Conservation (phyloP, 106 monocot genomes). For the Allium cepa region DNA sequence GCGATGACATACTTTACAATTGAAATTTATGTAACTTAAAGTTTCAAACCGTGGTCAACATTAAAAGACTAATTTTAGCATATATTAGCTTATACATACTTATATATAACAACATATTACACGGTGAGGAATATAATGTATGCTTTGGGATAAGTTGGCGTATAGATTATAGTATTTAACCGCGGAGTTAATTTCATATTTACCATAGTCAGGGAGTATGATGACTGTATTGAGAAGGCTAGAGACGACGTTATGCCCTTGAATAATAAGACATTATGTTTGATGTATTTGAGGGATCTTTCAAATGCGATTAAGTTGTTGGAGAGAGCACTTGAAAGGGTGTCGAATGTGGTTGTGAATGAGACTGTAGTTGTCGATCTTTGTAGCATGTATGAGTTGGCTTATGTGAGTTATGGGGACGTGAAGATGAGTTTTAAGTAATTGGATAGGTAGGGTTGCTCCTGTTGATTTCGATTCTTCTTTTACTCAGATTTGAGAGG, state of each 20-base stretch:
- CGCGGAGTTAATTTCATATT: too few species aligned
- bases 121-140: too few species aligned
- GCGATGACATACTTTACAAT: too few species aligned
- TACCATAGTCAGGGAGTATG: constrained; percentile 95
- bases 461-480: too few species aligned
- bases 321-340: constrained; percentile 87
- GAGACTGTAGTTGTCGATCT: constrained; percentile 81
- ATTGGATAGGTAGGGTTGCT: constrained; percentile 76
- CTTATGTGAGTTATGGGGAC: constrained; percentile 76
- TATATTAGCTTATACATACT: too few species aligned
- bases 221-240: constrained; percentile 77
- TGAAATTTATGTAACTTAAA: too few species aligned
- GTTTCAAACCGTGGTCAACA: too few species aligned
- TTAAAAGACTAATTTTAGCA: too few species aligned
- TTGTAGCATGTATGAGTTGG: constrained; percentile 96
- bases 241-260: constrained; percentile 59
- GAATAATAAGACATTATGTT: constrained; percentile 87
- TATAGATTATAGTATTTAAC: too few species aligned
- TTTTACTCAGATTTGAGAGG: too few species aligned
- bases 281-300: constrained; percentile 87
- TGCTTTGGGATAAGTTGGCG: constrained; percentile 50
- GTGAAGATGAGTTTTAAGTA: constrained; percentile 72
- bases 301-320: constrained; percentile 84
- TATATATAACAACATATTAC: too few species aligned
- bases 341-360: constrained; percentile 66